A percentile compares a stretch with the other conserved stretches of the same genome.
phyloP scores from a whole-genome alignment of 768 basidiomycete genomes.

The Pulveroboletus sp. region DNA sequence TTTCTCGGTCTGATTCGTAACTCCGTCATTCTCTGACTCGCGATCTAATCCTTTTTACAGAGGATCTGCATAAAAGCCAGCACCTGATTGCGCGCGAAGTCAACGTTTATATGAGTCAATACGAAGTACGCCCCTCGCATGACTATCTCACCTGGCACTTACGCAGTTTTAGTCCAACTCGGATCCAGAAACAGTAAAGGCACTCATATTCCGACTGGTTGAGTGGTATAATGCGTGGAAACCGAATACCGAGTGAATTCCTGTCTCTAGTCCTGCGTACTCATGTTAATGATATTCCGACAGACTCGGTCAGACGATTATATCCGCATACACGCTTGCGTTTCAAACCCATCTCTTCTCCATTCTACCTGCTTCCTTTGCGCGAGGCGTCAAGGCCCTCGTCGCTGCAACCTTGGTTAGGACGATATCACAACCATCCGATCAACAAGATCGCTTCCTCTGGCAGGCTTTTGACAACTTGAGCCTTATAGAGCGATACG shows the following conservation, averaged over 20 bases:
- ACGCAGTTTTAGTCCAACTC: slow-evolving; percentile 35
- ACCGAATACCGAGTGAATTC: slow-evolving; percentile 56
- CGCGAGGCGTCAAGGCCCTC: slow-evolving; percentile 62
- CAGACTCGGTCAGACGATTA: slow-evolving; percentile 59
- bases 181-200: slow-evolving; percentile 46
- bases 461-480: slow-evolving; percentile 66
- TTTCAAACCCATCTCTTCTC: slow-evolving; percentile 78
- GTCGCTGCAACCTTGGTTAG: slow-evolving; percentile 50
- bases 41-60: slow-evolving; percentile 31
- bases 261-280: not conserved
- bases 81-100: slow-evolving; percentile 61
- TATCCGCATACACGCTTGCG: slow-evolving; percentile 55
- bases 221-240: slow-evolving; percentile 78
- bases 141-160: not conserved
- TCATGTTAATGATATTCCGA: slow-evolving; percentile 7
- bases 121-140: slow-evolving; percentile 44
- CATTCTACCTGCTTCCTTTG: slow-evolving; percentile 61
- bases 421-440: slow-evolving; percentile 20
- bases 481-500: slow-evolving; percentile 77
- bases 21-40: not conserved
- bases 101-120: slow-evolving; percentile 49
- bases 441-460: slow-evolving; percentile 33
- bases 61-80: slow-evolving; percentile 57
- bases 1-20: slow-evolving; percentile 54
- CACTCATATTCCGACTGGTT: slow-evolving; percentile 54